phyloP scores from a whole-genome alignment of 495 filamentous ascomycete species.

The Opeltia flavorubescens region DNA sequence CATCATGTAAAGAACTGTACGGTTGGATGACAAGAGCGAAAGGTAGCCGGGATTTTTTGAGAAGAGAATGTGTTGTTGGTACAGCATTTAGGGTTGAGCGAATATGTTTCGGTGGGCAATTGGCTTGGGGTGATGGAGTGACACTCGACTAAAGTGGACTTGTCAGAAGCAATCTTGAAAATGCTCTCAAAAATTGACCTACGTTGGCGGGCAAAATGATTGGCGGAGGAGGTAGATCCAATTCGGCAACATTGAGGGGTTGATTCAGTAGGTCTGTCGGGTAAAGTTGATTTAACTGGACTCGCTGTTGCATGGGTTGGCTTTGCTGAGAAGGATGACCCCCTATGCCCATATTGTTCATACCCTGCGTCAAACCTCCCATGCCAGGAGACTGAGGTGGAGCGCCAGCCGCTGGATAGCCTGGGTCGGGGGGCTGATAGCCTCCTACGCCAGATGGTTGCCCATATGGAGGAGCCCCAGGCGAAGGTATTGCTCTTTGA shows the following conservation, averaged over 20 bases:
- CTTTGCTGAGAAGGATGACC: constrained; percentile 42
- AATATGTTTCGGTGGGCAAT: constrained; percentile 88
- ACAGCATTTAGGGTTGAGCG: constrained; percentile 89
- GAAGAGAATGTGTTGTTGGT: constrained; percentile 74
- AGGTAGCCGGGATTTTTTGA: constrained; percentile 92
- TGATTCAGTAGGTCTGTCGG: constrained; percentile 82
- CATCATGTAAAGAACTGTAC: constrained; percentile 82
- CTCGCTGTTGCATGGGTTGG: constrained; percentile 30
- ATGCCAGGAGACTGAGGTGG: constrained; percentile 42
- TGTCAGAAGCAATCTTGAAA: constrained; percentile 13
- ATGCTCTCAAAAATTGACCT: constrained; percentile 23
- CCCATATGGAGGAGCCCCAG: constrained; percentile 14
- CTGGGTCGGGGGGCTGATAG: constrained; percentile 52
- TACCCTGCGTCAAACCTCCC: constrained; percentile 64
- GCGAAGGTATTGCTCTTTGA: constrained; percentile 23
- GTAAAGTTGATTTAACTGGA: constrained; percentile 72
- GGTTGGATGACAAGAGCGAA: constrained; percentile 95
- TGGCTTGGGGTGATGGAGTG: constrained; percentile 81
- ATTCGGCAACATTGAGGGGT: constrained; percentile 84
- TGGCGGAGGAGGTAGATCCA: constrained; percentile 83
- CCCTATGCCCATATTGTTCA: constrained; percentile 66
- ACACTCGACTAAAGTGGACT: constrained; percentile 58
- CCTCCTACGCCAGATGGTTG: constrained; percentile 29
- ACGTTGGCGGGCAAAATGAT: constrained; percentile 88
- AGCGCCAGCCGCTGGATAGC: constrained; percentile 42